These are phyloP conservation scores for Neofusicoccum ribis DNA, from an alignment of 2,329 filamentous ascomycete species.

Conservation along the genomic window DNA sequence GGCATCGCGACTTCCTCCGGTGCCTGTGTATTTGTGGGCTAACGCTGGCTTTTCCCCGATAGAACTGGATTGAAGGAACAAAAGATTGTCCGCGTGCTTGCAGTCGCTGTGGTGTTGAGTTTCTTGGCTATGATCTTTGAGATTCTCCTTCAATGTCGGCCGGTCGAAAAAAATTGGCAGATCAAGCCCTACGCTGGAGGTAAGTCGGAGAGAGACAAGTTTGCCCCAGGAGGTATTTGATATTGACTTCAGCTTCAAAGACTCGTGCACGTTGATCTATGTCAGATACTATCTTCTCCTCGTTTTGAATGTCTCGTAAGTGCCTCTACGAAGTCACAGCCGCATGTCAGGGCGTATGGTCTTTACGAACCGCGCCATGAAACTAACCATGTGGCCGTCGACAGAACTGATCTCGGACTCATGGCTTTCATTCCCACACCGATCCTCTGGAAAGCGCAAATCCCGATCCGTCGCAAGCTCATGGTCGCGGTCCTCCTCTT, in stretches of 20 bases:
- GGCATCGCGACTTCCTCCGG: too few species aligned
- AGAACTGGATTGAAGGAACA: not conserved
- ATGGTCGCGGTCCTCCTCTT: conserved; percentile 44
- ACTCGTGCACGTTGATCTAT: conserved; percentile 36
- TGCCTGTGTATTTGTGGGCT: too few species aligned
- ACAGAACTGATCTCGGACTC: conserved; percentile 40
- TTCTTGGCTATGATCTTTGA: conserved; percentile 37
- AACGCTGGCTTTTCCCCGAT: too few species aligned
- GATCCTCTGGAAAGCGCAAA: conserved; percentile 43
- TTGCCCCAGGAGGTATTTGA: too few species aligned
- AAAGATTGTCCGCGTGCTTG: not conserved
- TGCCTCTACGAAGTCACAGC: not conserved
- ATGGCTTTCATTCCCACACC: conserved; percentile 43
- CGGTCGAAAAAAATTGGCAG: conserved; percentile 44
- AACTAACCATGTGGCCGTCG: not conserved
- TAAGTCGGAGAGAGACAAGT: not conserved
- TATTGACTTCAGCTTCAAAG: not conserved
- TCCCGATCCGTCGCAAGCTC: conserved; percentile 41
- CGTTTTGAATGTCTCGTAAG: conserved; percentile 35
- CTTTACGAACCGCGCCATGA: not conserved
- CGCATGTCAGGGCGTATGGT: too few species aligned
- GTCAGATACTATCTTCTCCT: conserved; percentile 39
- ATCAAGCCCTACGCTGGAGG: conserved; percentile 44
- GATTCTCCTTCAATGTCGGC: conserved; percentile 34
- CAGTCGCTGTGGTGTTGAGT: conserved; percentile 23